Percentiles rank a stretch among this genome's conserved stretches.
These are phyloP conservation scores for Linanthus parryae DNA, from an alignment of 148 eudicot genomes.

Conservation along the genomic window DNA sequence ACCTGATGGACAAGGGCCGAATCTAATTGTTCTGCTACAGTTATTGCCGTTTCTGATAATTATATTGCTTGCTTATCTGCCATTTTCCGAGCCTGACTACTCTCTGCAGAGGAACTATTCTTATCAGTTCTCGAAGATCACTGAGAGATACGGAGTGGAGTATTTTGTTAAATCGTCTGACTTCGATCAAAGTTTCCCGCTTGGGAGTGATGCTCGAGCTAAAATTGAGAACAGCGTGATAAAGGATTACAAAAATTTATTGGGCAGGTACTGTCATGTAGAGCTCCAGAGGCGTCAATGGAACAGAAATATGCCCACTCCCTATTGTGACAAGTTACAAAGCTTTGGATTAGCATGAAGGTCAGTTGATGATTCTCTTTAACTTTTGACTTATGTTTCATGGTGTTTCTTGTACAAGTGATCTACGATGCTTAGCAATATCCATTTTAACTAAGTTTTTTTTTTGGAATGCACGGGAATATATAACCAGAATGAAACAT, in stretches of 20 bases:
- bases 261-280: conserved; percentile 83
- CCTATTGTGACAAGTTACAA: conserved; percentile 84
- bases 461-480: no score
- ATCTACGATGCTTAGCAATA: no score
- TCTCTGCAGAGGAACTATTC: conserved; percentile 78
- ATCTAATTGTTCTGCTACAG: conserved; percentile 69
- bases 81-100: conserved; percentile 91
- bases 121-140: conserved; percentile 53
- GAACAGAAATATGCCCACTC: conserved; percentile 84
- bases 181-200: conserved; percentile 72
- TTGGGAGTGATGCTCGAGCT: conserved; percentile 58
- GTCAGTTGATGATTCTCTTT: no score
- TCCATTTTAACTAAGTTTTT: no score
- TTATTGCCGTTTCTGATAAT: conserved; percentile 74
- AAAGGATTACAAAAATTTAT: conserved; percentile 79
- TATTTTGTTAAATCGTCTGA: conserved; percentile 64
- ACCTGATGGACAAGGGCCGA: conserved; percentile 47
- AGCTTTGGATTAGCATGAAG: conserved; percentile 61
- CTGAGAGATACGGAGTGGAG: conserved; percentile 59
- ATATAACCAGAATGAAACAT: no score
- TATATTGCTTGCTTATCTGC: conserved; percentile 75
- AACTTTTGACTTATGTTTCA: no score
- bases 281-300: conserved; percentile 96
- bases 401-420: no score
- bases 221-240: conserved; percentile 65